Conservation (phyloP, 768 basidiomycete genomes). For the Tylopilus plumbeoviolaceoides region DNA sequence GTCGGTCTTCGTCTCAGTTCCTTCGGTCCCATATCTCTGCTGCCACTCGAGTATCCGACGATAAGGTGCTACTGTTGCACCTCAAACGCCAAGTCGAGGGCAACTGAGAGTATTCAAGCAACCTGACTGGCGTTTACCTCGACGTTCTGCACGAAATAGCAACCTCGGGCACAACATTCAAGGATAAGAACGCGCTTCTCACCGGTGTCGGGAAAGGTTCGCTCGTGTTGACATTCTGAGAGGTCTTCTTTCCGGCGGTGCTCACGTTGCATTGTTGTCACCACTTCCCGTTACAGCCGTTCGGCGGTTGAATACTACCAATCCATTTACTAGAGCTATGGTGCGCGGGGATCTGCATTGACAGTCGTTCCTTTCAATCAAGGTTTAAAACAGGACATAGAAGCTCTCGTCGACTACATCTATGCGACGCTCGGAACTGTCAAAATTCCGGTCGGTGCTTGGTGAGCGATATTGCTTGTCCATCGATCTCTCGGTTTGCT, state of each 20-base stretch:
- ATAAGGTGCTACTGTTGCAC: slow-evolving; percentile 92
- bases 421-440: slow-evolving; percentile 92
- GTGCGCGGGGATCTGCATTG: slow-evolving; percentile 92
- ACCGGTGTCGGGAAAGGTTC: slow-evolving; percentile 98
- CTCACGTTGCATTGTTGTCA: slow-evolving; percentile 95
- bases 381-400: slow-evolving; percentile 97
- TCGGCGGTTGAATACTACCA: slow-evolving; percentile 98
- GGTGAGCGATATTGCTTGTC: slow-evolving; percentile 45
- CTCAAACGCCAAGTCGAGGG: slow-evolving; percentile 94
- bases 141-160: slow-evolving; percentile 98
- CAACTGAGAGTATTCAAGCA: slow-evolving; percentile 96
- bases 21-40: slow-evolving; percentile 84
- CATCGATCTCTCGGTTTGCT: neutral
- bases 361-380: slow-evolving; percentile 99
- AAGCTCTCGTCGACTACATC: slow-evolving; percentile 97
- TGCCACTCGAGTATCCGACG: too few species aligned
- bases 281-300: slow-evolving; percentile 95
- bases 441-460: slow-evolving; percentile 99
- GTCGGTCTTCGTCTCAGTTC: slow-evolving; percentile 96
- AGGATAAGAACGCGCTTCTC: slow-evolving; percentile 97
- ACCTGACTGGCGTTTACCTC: slow-evolving; percentile 91
- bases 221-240: slow-evolving; percentile 96
- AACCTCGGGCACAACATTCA: slow-evolving; percentile 96
- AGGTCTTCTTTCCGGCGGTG: slow-evolving; percentile 93
- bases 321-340: slow-evolving; percentile 92